Evolutionary conservation across 345 rosid genomes (phyloP).

Genomic region (Pistacia atlantica): DNA sequence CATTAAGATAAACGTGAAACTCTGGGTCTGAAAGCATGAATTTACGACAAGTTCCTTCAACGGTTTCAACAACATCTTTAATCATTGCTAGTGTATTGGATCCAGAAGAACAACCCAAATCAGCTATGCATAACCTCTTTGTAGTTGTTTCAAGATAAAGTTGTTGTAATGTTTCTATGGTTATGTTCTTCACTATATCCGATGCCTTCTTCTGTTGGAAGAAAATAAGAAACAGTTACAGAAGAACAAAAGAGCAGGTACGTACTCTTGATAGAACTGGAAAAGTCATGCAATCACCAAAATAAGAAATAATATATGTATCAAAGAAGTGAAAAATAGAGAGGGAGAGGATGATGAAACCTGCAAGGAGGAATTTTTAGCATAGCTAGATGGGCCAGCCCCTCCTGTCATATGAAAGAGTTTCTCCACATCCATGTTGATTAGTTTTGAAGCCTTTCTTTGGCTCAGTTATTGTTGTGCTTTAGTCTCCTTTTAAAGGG

Average conservation of each 20-base stretch:
- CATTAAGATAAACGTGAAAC: conserved; percentile 46
- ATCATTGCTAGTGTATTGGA: conserved; percentile 50
- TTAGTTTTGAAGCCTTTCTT: neutral
- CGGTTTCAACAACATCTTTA: conserved; percentile 40
- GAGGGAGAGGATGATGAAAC: conserved; percentile 13
- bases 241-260: neutral
- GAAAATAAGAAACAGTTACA: neutral
- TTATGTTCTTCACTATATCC: conserved; percentile 50
- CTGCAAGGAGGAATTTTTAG: conserved; percentile 51
- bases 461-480: neutral
- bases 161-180: conserved; percentile 35
- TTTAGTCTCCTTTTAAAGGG: conserved; percentile 13
- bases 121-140: conserved; percentile 49
- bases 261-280: neutral
- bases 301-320: no score
- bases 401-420: conserved; percentile 46
- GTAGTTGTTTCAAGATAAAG: conserved; percentile 33
- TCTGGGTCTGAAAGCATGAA: conserved; percentile 32
- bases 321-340: neutral
- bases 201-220: conserved; percentile 48
- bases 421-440: conserved; percentile 37
- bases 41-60: conserved; percentile 32
- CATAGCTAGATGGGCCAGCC: conserved; percentile 47
- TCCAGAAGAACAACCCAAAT: conserved; percentile 61
- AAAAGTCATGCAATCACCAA: neutral